Evolutionary conservation across 768 basidiomycete species (phyloP).

Genomic region (Tubosaeta sp.): DNA sequence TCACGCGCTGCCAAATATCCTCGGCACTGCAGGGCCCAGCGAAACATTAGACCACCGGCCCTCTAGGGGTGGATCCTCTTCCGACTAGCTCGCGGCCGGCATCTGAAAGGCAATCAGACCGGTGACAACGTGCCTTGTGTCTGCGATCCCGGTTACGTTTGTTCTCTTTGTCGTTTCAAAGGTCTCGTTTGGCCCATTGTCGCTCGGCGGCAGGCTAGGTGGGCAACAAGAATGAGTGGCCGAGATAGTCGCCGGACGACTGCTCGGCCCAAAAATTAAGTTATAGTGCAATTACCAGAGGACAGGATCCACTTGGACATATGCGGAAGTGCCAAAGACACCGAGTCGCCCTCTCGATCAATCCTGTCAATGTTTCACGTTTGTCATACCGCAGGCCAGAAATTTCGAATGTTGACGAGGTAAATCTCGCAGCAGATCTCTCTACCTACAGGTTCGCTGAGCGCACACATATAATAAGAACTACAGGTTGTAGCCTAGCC

Average conservation of each 20-base stretch:
- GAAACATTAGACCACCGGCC: background rate
- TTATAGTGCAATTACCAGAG: slow-evolving; percentile 34
- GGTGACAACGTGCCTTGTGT: background rate
- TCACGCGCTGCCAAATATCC: no score
- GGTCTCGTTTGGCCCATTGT: background rate
- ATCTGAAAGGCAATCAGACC: background rate
- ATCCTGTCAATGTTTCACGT: slow-evolving; percentile 40
- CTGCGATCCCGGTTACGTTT: background rate
- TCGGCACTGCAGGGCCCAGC: background rate
- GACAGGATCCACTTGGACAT: slow-evolving; percentile 36
- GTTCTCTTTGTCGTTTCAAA: background rate
- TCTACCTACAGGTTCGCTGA: background rate
- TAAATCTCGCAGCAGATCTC: background rate
- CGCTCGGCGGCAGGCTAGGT: background rate
- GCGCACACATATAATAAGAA: background rate
- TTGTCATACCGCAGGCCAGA: slow-evolving; percentile 22
- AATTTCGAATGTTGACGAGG: slow-evolving; percentile 10
- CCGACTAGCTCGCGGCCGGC: background rate
- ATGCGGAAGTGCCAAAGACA: slow-evolving; percentile 30
- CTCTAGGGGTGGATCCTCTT: background rate
- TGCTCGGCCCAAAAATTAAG: slow-evolving; percentile 18
- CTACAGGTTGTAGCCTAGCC: no score
- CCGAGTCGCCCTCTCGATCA: slow-evolving; percentile 39
- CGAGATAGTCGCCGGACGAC: background rate
- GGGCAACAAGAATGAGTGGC: background rate